phyloP scores from a whole-genome alignment of 768 basidiomycete species.

The Fomitopsis serialis region DNA sequence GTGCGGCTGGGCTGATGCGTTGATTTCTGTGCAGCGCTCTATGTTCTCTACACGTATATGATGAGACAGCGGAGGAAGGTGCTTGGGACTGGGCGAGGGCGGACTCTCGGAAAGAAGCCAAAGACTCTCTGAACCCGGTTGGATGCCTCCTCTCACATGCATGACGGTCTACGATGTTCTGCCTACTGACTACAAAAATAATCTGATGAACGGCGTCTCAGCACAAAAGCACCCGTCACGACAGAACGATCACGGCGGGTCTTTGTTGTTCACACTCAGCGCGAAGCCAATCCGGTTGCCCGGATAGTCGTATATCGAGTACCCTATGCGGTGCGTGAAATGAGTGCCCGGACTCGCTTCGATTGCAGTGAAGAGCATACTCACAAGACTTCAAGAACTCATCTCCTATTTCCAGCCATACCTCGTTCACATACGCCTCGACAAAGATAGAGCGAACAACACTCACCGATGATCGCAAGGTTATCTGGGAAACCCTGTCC shows the following conservation, averaged over 20 bases:
- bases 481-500: conserved; percentile 41
- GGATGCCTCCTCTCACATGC: neutral
- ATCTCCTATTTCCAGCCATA: conserved; percentile 32
- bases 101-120: conserved; percentile 29
- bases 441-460: neutral
- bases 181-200: neutral
- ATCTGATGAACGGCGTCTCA: neutral
- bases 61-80: conserved; percentile 51
- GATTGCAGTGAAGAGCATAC: conserved; percentile 19
- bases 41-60: conserved; percentile 58
- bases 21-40: conserved; percentile 23
- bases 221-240: too few species aligned
- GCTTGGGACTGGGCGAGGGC: conserved; percentile 32
- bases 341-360: neutral
- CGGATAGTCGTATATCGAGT: conserved; percentile 56
- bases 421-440: neutral
- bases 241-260: neutral
- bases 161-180: too few species aligned
- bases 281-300: conserved; percentile 54
- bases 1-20: neutral
- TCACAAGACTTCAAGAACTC: conserved; percentile 65
- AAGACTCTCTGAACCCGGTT: conserved; percentile 20
- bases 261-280: conserved; percentile 43
- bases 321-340: conserved; percentile 37
- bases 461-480: conserved; percentile 53